phyloP scores from a whole-genome alignment of 805 yeast genomes.

The Torulaspora delbrueckii region DNA sequence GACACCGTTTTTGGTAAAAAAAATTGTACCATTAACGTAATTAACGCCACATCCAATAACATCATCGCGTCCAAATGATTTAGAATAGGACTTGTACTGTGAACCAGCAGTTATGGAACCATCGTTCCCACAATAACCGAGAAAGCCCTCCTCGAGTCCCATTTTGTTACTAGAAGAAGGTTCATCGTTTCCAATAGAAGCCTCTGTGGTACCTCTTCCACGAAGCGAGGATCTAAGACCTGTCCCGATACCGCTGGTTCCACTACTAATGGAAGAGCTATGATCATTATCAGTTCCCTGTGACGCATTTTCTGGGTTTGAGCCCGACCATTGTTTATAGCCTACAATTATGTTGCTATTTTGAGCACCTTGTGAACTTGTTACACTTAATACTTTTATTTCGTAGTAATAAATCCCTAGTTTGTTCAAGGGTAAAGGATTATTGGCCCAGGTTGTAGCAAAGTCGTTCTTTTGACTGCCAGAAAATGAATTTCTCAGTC shows the following conservation, averaged over 20 bases:
- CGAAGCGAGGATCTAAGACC: conserved; percentile 13
- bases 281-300: conserved; percentile 11
- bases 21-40: conserved; percentile 55
- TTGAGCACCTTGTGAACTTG: conserved; percentile 26
- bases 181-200: conserved; percentile 6
- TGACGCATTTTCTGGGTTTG: conserved; percentile 6
- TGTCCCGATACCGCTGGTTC: conserved; percentile 8
- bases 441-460: conserved; percentile 31
- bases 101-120: conserved; percentile 28
- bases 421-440: conserved; percentile 19
- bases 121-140: conserved; percentile 31
- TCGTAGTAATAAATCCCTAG: conserved; percentile 32
- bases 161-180: conserved; percentile 7
- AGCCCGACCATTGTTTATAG: conserved; percentile 19
- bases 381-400: conserved; percentile 24
- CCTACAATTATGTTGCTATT: conserved; percentile 31
- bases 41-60: conserved; percentile 82
- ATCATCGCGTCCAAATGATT: conserved; percentile 51
- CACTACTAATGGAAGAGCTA: conserved; percentile 5
- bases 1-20: conserved; percentile 80
- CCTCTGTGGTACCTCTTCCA: conserved; percentile 10
- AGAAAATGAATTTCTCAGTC: conserved; percentile 20
- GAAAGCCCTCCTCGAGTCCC: conserved; percentile 24
- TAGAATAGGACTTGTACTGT: conserved; percentile 20
- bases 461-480: conserved; percentile 23